Conservation (phyloP, 2,329 filamentous ascomycete species). For the Alternaria alternata region DNA sequence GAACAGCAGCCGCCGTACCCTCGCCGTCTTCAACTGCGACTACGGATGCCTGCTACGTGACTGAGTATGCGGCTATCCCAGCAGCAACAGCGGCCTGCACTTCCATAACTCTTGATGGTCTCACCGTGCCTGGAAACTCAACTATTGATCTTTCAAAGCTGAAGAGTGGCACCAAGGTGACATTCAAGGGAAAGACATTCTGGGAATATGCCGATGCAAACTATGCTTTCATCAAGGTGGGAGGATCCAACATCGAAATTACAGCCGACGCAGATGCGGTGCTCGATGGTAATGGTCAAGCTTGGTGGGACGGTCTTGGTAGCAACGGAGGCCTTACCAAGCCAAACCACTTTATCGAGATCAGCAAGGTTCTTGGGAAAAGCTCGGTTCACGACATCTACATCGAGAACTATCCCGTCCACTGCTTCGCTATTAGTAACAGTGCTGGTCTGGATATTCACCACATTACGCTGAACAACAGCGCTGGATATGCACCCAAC, state of each 20-base stretch:
- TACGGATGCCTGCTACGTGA: constrained; percentile 30
- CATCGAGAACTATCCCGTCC: constrained; percentile 63
- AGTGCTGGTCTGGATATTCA: constrained; percentile 54
- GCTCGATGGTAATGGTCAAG: constrained; percentile 32
- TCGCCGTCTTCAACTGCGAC: neutral
- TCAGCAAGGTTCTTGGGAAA: constrained; percentile 50
- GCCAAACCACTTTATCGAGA: constrained; percentile 44
- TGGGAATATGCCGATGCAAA: constrained; percentile 49
- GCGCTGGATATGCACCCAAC: constrained; percentile 57
- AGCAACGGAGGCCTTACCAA: constrained; percentile 56
- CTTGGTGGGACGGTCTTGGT: constrained; percentile 47
- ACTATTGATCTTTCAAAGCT: constrained; percentile 53
- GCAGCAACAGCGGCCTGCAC: constrained; percentile 53
- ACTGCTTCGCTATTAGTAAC: constrained; percentile 57
- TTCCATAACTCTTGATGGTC: constrained; percentile 52
- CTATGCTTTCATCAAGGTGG: constrained; percentile 40
- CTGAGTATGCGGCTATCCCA: constrained; percentile 25
- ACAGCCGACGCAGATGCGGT: constrained; percentile 50
- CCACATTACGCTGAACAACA: constrained; percentile 64
- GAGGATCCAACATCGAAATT: constrained; percentile 53
- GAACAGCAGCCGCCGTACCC: constrained; percentile 9
- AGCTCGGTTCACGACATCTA: constrained; percentile 54
- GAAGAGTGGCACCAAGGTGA: constrained; percentile 53
- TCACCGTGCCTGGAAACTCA: constrained; percentile 50
- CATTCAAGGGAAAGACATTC: constrained; percentile 40